A percentile compares a stretch with the other conserved stretches of the same genome.
Evolutionary conservation across 2,329 filamentous ascomycete genomes (phyloP).

Genomic region (Ilyonectria destructans): DNA sequence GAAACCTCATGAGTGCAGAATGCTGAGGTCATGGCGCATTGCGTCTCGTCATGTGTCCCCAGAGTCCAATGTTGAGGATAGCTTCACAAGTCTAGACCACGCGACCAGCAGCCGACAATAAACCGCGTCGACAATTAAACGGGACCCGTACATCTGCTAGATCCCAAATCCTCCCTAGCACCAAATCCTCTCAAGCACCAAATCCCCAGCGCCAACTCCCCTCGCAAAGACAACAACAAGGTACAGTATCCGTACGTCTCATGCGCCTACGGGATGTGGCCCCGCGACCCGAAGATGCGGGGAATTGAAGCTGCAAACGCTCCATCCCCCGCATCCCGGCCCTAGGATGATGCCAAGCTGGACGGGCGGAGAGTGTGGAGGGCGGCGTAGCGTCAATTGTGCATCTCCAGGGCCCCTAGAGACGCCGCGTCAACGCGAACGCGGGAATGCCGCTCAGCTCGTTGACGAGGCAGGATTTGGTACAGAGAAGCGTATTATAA

Average conservation of each 20-base stretch:
- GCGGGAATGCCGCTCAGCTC: neutral
- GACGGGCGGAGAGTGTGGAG: neutral
- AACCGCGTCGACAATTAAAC: too few species aligned
- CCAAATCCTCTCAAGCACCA: neutral
- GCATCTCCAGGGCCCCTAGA: conserved; percentile 10
- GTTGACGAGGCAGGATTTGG: neutral
- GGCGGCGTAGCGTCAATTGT: neutral
- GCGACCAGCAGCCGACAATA: too few species aligned
- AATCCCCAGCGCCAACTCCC: neutral
- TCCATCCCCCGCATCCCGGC: conserved; percentile 27
- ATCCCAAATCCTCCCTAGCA: neutral
- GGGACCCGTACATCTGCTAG: neutral
- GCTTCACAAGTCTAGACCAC: too few species aligned
- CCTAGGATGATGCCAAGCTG: neutral
- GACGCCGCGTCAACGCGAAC: conserved; percentile 31
- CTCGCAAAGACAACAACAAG: too few species aligned
- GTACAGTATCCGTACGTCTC: too few species aligned
- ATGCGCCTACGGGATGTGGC: conserved; percentile 16
- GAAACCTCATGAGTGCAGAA: too few species aligned
- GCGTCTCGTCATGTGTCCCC: too few species aligned
- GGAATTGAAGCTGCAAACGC: conserved; percentile 2
- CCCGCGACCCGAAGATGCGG: conserved; percentile 28
- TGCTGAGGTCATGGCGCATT: too few species aligned
- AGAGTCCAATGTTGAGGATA: too few species aligned
- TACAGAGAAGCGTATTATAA: conserved; percentile 26